Base-by-base conservation (phyloP, 176 grass and related monocot genomes). In the Hsuehochloa calcarea region DNA sequence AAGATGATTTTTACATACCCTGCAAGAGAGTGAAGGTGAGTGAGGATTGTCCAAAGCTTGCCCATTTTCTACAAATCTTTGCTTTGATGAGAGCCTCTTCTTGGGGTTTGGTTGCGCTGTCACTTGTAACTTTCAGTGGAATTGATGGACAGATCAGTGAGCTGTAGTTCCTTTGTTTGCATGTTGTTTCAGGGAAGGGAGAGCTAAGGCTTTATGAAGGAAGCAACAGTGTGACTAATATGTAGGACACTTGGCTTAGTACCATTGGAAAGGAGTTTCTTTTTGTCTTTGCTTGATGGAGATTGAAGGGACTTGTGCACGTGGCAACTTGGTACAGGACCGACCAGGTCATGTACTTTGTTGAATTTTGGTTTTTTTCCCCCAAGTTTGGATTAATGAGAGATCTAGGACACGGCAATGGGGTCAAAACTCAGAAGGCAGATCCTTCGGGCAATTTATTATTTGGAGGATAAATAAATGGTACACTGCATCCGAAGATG, bases 11-110 rank as follows among this genome's bases (percentile, higher is more conserved):
- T 0, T 10, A 52, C 75, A 51, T 92, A 96, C 94, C 94, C 94
- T 40, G 91, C 89, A 60, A 96, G 88, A 39, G 86, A 77, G 81
- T 93, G 89, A 62, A 96, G 89, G 78, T 91, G 80, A 77, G 89
- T 80, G 75, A 96, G 86, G 61, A 93, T 72, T 7, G 81, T 85
- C 94, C 80, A 91, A 1, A 93, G 80, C 39, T 81, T 86, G 40
- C 74, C 78, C 94, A 96, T 93, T 38, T 74, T 69, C 20, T 41
- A 20, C 74, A 16, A 8, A 5, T 0, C 51, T 64, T 63, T 80
- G n/a, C 12, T 44, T 55, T 11, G 41, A 27, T 58, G 10, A 40
- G 34, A 5, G 13, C 8, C n/a, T 23, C 0, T 49, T 41, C 34
- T 68, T 6, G 71, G 37, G 44, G 17, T 47, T 10, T 78, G 43